Evolutionary conservation across 2,329 filamentous ascomycete species (phyloP).

Genomic region (Alternaria sp.): DNA sequence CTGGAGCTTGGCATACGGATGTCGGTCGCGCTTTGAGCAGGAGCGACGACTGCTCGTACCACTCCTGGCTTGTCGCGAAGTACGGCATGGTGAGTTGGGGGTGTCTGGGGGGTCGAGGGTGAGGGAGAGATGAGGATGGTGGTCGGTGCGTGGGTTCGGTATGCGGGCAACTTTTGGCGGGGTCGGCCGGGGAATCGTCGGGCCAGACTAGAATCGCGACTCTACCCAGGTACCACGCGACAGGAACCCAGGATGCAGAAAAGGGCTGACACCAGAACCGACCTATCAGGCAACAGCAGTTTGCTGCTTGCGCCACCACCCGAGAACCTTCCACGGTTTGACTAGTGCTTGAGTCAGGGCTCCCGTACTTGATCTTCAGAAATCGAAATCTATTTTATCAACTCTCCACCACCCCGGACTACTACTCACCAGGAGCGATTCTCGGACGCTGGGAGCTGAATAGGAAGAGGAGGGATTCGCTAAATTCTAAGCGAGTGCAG

Average conservation of each 20-base stretch:
- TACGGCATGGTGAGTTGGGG: slow-evolving; percentile 68
- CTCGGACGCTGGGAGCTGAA: fast-evolving
- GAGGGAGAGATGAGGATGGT: slow-evolving; percentile 4
- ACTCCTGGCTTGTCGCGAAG: slow-evolving; percentile 83
- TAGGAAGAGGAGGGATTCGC: neutral
- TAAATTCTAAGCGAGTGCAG: neutral
- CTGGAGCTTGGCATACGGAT: slow-evolving; percentile 66
- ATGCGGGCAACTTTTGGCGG: slow-evolving; percentile 39
- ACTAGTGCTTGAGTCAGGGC: neutral
- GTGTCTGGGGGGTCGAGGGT: slow-evolving; percentile 15
- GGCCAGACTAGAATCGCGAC: slow-evolving; percentile 7
- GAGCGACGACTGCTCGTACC: slow-evolving; percentile 85
- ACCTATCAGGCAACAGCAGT: neutral
- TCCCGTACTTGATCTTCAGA: neutral
- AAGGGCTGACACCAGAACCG: neutral
- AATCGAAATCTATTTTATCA: neutral
- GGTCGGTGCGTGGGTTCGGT: slow-evolving; percentile 9
- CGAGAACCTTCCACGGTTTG: neutral
- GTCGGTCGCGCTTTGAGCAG: slow-evolving; percentile 85
- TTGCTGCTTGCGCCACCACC: neutral
- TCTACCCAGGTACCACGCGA: neutral
- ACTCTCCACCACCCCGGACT: neutral
- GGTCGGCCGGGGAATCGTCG: slow-evolving; percentile 25
- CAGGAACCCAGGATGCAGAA: neutral
- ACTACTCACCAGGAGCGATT: neutral